phyloP scores from a whole-genome alignment of 2,329 filamentous ascomycete genomes.

The Pseudopyrenochaeta lycopersici region DNA sequence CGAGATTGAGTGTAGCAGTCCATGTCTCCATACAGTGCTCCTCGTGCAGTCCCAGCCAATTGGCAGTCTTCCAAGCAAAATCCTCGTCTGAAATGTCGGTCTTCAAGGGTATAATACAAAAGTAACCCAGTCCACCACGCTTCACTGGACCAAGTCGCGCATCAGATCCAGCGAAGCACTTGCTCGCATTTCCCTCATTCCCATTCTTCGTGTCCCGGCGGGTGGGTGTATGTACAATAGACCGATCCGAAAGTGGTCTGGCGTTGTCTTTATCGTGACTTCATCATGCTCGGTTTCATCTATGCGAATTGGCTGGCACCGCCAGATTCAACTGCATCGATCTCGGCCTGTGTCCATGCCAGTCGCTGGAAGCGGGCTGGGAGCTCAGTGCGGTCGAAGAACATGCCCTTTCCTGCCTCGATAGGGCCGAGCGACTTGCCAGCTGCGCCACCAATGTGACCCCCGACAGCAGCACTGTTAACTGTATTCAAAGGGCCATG shows the following conservation, averaged over 20 bases:
- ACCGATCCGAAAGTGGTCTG: constrained; percentile 20
- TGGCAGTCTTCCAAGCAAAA: constrained; percentile 13
- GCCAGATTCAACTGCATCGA: constrained; percentile 93
- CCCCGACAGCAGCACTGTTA: constrained; percentile 35
- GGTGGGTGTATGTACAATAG: constrained; percentile 32
- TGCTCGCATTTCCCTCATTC: constrained; percentile 11
- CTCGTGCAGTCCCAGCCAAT: constrained; percentile 9
- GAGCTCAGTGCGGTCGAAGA: constrained; percentile 89
- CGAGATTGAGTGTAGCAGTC: constrained; percentile 14
- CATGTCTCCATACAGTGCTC: constrained; percentile 15
- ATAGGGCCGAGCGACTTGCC: constrained; percentile 79
- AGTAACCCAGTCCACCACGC: constrained; percentile 27
- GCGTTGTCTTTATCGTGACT: constrained; percentile 17
- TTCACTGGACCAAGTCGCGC: constrained; percentile 18
- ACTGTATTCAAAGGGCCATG: constrained; percentile 71
- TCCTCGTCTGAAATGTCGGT: constrained; percentile 25
- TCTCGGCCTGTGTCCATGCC: constrained; percentile 81
- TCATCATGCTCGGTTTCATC: constrained; percentile 19
- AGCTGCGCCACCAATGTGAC: constrained; percentile 65
- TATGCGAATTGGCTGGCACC: constrained; percentile 74
- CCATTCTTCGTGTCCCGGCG: constrained; percentile 15
- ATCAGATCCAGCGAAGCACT: constrained; percentile 1
- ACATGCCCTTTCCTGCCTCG: constrained; percentile 74
- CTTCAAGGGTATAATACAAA: constrained; percentile 42
- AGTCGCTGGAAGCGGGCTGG: constrained; percentile 82